Conservation (phyloP, 2,329 filamentous ascomycete genomes). For the Fusarium anguioides region DNA sequence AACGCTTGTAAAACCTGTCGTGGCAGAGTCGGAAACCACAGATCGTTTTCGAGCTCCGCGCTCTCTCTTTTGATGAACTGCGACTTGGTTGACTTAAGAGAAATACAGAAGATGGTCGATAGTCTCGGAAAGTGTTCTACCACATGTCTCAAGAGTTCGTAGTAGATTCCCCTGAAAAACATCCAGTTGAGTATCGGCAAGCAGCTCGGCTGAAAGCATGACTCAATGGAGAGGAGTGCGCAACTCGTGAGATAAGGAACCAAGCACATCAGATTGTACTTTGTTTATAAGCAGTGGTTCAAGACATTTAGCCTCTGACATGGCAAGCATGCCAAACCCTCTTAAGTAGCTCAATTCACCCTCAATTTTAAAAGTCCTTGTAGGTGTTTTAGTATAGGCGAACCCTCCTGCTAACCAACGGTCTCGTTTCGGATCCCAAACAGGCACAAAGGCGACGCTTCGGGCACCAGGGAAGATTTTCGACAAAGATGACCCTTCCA, state of each 20-base stretch:
- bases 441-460: constrained; percentile 59
- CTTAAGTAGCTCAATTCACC: constrained; percentile 63
- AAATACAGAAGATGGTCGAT: constrained; percentile 65
- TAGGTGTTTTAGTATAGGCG: constrained; percentile 58
- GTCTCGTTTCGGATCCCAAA: constrained; percentile 60
- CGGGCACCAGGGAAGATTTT: constrained; percentile 56
- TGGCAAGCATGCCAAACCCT: constrained; percentile 65
- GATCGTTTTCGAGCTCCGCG: constrained; percentile 20
- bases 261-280: constrained; percentile 68
- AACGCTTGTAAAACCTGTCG: not conserved
- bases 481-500: constrained; percentile 40
- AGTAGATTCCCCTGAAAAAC: constrained; percentile 60
- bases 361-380: constrained; percentile 57
- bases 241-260: constrained; percentile 70
- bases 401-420: constrained; percentile 63
- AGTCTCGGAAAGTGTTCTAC: constrained; percentile 63
- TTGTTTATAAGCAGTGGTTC: constrained; percentile 53
- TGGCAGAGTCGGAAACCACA: constrained; percentile 5
- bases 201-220: constrained; percentile 63
- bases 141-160: constrained; percentile 62
- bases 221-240: constrained; percentile 71
- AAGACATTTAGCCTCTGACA: constrained; percentile 65
- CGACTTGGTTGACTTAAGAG: constrained; percentile 62
- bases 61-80: constrained; percentile 24
- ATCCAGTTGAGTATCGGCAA: constrained; percentile 62